These are phyloP conservation scores for Thecaphora thlaspeos DNA, from an alignment of 1,284 basidiomycete genomes.

Conservation along the genomic window DNA sequence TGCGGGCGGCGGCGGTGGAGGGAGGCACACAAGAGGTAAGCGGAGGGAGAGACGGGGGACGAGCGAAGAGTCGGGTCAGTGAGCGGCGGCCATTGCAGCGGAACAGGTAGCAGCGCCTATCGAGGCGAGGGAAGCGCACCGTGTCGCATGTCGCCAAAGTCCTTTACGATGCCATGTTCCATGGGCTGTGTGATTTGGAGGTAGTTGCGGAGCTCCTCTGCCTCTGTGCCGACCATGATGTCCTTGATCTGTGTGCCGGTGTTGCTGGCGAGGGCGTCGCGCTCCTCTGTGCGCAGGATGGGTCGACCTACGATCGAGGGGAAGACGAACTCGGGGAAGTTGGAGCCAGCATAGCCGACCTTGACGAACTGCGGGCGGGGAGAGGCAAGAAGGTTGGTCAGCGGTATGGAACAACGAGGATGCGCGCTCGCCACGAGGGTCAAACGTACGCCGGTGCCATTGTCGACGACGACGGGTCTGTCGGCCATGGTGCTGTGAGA, in stretches of 20 bases:
- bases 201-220: conserved; percentile 88
- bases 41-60: not conserved
- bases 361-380: conserved; percentile 67
- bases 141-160: conserved; percentile 98
- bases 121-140: no score
- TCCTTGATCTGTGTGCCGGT: conserved; percentile 66
- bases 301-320: conserved; percentile 94
- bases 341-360: conserved; percentile 81
- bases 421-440: conserved; percentile 1
- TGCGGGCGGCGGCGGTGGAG: not conserved
- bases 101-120: no score
- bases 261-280: conserved; percentile 65
- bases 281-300: conserved; percentile 95
- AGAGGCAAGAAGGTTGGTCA: not conserved
- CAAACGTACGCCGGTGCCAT: conserved; percentile 80
- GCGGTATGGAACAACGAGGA: conserved; percentile 7
- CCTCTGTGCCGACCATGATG: conserved; percentile 96
- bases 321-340: conserved; percentile 98
- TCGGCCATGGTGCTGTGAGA: conserved; percentile 50
- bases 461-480: conserved; percentile 87
- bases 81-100: no score
- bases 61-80: no score
- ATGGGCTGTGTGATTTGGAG: conserved; percentile 96
- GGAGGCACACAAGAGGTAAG: not conserved
- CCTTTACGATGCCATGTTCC: conserved; percentile 98